phyloP scores from a whole-genome alignment of 805 yeast species.

The Torulaspora franciscae region DNA sequence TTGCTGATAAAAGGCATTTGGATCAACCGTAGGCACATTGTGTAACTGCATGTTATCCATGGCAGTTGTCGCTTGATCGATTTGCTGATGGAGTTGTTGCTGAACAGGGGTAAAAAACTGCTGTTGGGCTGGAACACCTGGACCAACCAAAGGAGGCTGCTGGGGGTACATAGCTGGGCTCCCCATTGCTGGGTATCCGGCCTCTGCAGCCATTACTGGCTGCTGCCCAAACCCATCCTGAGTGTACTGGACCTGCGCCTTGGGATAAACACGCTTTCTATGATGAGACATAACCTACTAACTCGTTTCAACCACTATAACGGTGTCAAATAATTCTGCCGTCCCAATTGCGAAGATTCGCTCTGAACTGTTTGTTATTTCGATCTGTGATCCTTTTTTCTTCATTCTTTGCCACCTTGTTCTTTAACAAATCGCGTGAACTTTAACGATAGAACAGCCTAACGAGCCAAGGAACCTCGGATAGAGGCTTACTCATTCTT shows the following conservation, averaged over 20 bases:
- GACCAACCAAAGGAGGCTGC: slow-evolving; percentile 13
- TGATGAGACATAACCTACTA: slow-evolving; percentile 33
- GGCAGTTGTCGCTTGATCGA: slow-evolving; percentile 33
- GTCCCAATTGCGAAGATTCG: slow-evolving; percentile 1
- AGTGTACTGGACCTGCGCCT: slow-evolving; percentile 41
- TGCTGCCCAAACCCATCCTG: slow-evolving; percentile 18
- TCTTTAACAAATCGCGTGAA: slow-evolving; percentile 8
- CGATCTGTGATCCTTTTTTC: slow-evolving; percentile 4
- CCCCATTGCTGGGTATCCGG: slow-evolving; percentile 20
- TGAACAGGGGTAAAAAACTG: slow-evolving; percentile 30
- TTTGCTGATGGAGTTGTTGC: slow-evolving; percentile 29
- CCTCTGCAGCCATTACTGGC: slow-evolving; percentile 22
- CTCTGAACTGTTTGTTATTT: slow-evolving; percentile 2
- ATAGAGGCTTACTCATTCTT: background rate
- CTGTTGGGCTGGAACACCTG: slow-evolving; percentile 17
- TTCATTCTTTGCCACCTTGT: slow-evolving; percentile 22
- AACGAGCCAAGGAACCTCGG: background rate
- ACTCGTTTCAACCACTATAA: background rate
- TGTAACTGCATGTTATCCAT: slow-evolving; percentile 35
- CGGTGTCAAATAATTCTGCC: background rate
- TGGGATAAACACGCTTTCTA: slow-evolving; percentile 47
- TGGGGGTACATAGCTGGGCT: slow-evolving; percentile 21
- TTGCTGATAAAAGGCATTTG: slow-evolving; percentile 25
- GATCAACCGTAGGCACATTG: slow-evolving; percentile 33
- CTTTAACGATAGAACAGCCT: background rate